Conservation (phyloP, 73 alveolate genomes). For the Blepharisma japonicum region DNA sequence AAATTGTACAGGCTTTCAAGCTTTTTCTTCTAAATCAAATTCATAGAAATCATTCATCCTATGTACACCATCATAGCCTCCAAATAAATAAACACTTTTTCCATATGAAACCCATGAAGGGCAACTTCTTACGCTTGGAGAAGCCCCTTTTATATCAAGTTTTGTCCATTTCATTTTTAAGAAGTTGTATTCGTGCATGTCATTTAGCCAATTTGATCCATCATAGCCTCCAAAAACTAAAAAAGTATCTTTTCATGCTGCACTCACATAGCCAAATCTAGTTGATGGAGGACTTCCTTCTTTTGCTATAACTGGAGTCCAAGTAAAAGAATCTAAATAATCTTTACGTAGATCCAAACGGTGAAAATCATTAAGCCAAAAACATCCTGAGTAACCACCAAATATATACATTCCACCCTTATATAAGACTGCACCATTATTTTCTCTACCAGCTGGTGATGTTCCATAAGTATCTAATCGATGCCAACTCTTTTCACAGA, state of each 20-base stretch:
- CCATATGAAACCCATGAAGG: constrained; percentile 73
- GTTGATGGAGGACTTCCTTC: constrained; percentile 18
- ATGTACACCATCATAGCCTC: constrained; percentile 89
- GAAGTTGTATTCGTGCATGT: constrained; percentile 85
- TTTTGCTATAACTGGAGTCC: constrained; percentile 24
- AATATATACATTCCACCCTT: constrained; percentile 89
- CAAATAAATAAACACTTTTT: constrained; percentile 56
- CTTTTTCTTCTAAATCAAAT: constrained; percentile 49
- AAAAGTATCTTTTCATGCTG: constrained; percentile 86
- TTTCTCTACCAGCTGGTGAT: constrained; percentile 60
- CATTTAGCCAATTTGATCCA: constrained; percentile 90
- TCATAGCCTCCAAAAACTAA: constrained; percentile 97
- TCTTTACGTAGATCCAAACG: constrained; percentile 29
- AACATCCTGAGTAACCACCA: constrained; percentile 86
- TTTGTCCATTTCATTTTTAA: constrained; percentile 60
- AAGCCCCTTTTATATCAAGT: constrained; percentile 30
- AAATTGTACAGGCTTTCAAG: constrained; percentile 24
- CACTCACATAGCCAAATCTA: constrained; percentile 46
- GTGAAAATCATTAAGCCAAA: constrained; percentile 76
- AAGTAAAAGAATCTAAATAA: constrained; percentile 2
- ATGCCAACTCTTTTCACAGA: constrained; percentile 31
- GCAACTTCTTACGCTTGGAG: constrained; percentile 74
- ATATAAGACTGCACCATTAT: constrained; percentile 90
- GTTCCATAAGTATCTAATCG: not conserved
- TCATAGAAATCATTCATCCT: constrained; percentile 78